phyloP scores from a whole-genome alignment of 2,329 filamentous ascomycete species.

The Scedosporium aurantiacum region DNA sequence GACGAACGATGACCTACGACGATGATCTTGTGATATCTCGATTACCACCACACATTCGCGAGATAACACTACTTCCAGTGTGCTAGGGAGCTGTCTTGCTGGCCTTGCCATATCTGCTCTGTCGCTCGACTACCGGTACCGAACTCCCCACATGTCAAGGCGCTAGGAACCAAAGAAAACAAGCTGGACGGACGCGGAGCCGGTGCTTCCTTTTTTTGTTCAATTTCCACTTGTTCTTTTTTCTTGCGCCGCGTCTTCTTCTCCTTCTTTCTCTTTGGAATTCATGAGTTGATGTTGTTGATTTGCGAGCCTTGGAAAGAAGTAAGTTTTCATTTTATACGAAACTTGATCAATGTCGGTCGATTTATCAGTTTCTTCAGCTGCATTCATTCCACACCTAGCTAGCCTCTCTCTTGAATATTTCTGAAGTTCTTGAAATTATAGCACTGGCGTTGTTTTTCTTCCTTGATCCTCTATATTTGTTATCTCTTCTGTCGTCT shows the following conservation, averaged over 20 bases:
- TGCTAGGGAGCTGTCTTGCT: neutral
- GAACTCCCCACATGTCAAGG: neutral
- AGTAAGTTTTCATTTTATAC: neutral
- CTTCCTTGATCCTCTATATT: slow-evolving; percentile 6
- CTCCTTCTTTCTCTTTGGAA: neutral
- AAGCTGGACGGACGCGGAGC: neutral
- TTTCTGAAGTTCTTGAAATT: slow-evolving; percentile 6
- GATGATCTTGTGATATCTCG: neutral
- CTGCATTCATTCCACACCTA: neutral
- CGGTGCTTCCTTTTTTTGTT: neutral
- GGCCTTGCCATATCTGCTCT: neutral
- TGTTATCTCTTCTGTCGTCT: neutral
- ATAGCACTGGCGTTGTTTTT: slow-evolving; percentile 1
- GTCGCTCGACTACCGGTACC: neutral
- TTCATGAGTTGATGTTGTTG: neutral
- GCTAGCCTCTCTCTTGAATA: slow-evolving; percentile 1
- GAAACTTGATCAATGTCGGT: neutral
- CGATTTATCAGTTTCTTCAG: neutral
- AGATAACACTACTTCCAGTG: neutral
- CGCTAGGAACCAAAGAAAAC: neutral
- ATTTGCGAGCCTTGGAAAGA: neutral
- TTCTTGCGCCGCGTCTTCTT: neutral
- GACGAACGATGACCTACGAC: slow-evolving; percentile 2
- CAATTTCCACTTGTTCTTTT: too few species aligned
- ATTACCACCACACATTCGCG: neutral